Conservation (phyloP, 169 alveolate species). For the Plasmodium gallinaceum region DNA sequence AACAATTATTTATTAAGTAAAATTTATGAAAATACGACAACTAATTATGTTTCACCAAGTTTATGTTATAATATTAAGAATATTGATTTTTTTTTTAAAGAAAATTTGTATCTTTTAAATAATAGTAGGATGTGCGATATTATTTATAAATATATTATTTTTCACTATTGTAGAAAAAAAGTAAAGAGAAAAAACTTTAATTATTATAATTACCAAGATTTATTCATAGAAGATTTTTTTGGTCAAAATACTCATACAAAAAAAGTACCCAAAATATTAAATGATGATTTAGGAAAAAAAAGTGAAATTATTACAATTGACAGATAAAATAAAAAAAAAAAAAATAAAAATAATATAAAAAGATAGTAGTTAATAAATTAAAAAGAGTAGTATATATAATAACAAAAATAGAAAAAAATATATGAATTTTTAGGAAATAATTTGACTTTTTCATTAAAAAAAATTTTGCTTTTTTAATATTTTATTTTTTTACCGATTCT, state of each 20-base stretch:
- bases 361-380: not conserved
- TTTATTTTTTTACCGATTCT: too few relatives aligned
- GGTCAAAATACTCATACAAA: slow-evolving; percentile 64
- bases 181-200: slow-evolving; percentile 45
- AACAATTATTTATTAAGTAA: slow-evolving; percentile 31
- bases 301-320: slow-evolving; percentile 54
- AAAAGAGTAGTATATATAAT: not conserved
- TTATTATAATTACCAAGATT: slow-evolving; percentile 59
- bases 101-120: slow-evolving; percentile 45
- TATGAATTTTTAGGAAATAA: too few relatives aligned
- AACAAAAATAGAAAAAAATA: too few relatives aligned
- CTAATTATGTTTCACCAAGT: slow-evolving; percentile 21
- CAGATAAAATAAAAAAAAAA: slow-evolving; percentile 14
- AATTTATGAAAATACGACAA: slow-evolving; percentile 42
- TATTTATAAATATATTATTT: slow-evolving; percentile 48
- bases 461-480: too few relatives aligned
- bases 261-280: slow-evolving; percentile 50
- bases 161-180: slow-evolving; percentile 44
- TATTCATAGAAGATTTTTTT: slow-evolving; percentile 39
- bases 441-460: too few relatives aligned
- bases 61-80: slow-evolving; percentile 24
- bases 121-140: slow-evolving; percentile 36
- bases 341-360: not conserved
- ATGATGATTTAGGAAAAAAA: slow-evolving; percentile 44
- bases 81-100: slow-evolving; percentile 27